These are phyloP conservation scores for Zostera marina DNA, from an alignment of 116 monocot genomes.

Conservation along the genomic window DNA sequence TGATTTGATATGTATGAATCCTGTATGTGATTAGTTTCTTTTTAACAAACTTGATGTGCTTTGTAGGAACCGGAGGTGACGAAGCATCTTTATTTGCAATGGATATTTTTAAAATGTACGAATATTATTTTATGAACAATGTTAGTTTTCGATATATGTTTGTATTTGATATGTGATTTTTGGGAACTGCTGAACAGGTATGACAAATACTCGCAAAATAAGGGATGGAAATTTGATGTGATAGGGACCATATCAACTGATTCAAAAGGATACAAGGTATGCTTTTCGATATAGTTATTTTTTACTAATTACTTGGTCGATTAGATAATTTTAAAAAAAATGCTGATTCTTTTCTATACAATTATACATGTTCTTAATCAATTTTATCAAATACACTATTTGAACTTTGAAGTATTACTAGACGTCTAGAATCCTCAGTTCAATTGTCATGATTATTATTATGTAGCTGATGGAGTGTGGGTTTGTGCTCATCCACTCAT, in stretches of 20 bases:
- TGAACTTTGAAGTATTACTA: too few species aligned
- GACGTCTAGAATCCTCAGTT: too few species aligned
- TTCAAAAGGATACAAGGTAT: conserved; percentile 84
- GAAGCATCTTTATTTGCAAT: conserved; percentile 98
- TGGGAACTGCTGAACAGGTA: conserved; percentile 40
- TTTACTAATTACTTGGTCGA: not conserved
- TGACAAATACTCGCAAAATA: conserved; percentile 72
- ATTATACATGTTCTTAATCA: not conserved
- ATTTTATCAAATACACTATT: not conserved
- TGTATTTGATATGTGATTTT: not conserved
- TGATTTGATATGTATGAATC: not conserved
- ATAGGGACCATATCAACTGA: conserved; percentile 68
- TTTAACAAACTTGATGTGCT: conserved; percentile 1
- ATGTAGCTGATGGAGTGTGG: too few species aligned
- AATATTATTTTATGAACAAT: not conserved
- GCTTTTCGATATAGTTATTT: not conserved
- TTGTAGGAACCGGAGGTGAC: conserved; percentile 91
- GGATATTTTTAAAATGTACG: conserved; percentile 94
- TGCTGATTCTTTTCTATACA: too few species aligned
- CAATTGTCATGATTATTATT: too few species aligned
- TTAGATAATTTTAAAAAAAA: too few species aligned
- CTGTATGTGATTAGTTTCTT: not conserved
- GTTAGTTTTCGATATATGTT: not conserved
- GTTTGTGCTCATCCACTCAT: too few species aligned
- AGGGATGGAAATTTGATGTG: conserved; percentile 93